Evolutionary conservation across 2,329 filamentous ascomycete species (phyloP), one percentile per base, ranked within the genome.

Genomic region (Cryphonectria japonica): DNA sequence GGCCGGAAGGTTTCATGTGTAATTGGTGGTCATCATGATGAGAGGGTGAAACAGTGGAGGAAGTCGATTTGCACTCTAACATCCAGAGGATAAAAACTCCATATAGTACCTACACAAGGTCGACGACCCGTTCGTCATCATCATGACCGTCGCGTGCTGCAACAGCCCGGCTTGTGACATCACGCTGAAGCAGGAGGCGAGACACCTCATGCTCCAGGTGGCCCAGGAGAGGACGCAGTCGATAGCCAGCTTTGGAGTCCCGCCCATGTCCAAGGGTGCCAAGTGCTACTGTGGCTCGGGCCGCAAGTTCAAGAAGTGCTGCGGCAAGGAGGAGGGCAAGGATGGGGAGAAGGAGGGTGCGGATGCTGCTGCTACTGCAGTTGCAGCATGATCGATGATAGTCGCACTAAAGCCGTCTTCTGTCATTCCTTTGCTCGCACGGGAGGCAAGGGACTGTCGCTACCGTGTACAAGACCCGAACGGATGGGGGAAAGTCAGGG

Each of bases 201-300:
- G 57, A 1, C 66, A 62, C 43, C 71, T 73, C 66, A 73, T 73
- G 71, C 50, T 43, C 32, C 71, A 73, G 59, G 71, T 73, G 71
- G 67, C 71, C 52, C 69, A 70, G 62, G 65, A 68, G 54, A 59
- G 66, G n/a, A 54, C 59, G 39, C 71, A 73, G 69, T 69, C 69
- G 16, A 73, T 70, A 9, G 66, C 71, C 54, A 69, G 66, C 69
- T 73, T 73, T 32, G 71, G 69, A 46, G 66, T 71, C 8, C 62
- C 71, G 57, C 71, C 71, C 4, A 69, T 73, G 69, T 62, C 69
- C 16, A 66, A 69, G 9, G 70, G 70, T 63, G 67, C 71, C 13
- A 73, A 73, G 66, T 73, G 71, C 69, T 73, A 73, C 69, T 73
- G 71, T 50, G 71, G 71, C 32, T 71, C 69, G n/a, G 67, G 66